Evolutionary conservation across 495 filamentous ascomycete genomes (phyloP), one percentile per base, ranked within the genome.

Genomic region (Penicillium argentinense): DNA sequence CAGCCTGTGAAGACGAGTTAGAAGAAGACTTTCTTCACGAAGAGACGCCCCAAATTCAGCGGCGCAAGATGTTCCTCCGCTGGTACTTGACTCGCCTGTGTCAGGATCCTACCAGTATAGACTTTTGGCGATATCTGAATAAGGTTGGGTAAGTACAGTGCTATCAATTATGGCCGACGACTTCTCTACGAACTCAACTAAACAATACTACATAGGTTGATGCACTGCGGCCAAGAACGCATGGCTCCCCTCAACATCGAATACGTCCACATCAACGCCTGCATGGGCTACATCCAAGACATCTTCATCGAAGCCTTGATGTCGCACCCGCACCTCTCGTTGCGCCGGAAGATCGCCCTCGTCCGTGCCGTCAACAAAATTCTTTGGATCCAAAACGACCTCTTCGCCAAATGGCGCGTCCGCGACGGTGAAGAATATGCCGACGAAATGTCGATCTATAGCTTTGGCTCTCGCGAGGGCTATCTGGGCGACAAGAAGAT

Each of bases 101-200:
- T 59, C 81, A 79, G 9, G 85, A 89, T 54, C 85, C 85, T 0
- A 80, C 78, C 27, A 79, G 78, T 51, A 81, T 85, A 73, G 83
- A 86, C 42, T 89, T 87, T 57, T 90, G 85, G 84, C 76, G 86
- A 48, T 90, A 89, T 60, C 64, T 89, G 26, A 81, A 88, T 63
- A 90, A 88, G 66, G 86, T 90, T 21, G 86, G 86, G 73, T 73
- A 52, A 45, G 69, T 64, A 16, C n/a, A 12, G 5, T n/a, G 17
- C 3, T 21, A 16, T 45, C 22, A 17, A 28, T 12, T 36, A 8
- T 39, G 28, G 9, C n/a, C n/a, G 29, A 9, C 33, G 9, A 19
- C 26, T 2, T 21, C 16, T 23, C 27, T 46, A 43, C 17, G 7
- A 32, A 44, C 38, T 4, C 30, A 32, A 38, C n/a, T 2, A 19